A percentile compares a stretch with the other conserved stretches of the same genome.
These are phyloP conservation scores for Sabuloglossum arenarium DNA, from an alignment of 495 filamentous ascomycete species.

Conservation along the genomic window DNA sequence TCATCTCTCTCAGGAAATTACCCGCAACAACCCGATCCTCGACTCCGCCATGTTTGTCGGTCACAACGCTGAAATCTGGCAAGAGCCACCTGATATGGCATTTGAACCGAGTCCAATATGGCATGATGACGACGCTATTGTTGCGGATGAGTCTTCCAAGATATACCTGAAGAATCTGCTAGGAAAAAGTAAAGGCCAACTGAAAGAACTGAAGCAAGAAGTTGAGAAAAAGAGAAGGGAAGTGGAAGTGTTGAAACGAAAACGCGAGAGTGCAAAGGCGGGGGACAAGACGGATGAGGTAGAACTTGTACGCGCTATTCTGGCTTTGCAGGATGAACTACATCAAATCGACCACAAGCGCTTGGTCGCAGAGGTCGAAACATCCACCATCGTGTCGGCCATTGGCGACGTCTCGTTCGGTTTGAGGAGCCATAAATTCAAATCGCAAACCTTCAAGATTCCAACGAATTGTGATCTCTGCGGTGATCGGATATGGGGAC, in stretches of 20 bases:
- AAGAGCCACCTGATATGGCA: slow-evolving; percentile 59
- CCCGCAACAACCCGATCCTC: slow-evolving; percentile 66
- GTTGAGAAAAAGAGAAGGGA: slow-evolving; percentile 68
- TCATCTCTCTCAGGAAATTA: slow-evolving; percentile 58
- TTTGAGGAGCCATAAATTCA: slow-evolving; percentile 88
- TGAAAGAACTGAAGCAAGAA: slow-evolving; percentile 58
- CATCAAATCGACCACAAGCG: slow-evolving; percentile 75
- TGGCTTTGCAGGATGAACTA: slow-evolving; percentile 60
- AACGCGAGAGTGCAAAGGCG: slow-evolving; percentile 53
- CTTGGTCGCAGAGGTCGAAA: slow-evolving; percentile 78
- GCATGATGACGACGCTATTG: slow-evolving; percentile 79
- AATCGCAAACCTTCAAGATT: slow-evolving; percentile 92
- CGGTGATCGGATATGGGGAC: slow-evolving; percentile 87
- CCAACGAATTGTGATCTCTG: slow-evolving; percentile 96
- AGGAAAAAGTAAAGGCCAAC: slow-evolving; percentile 65
- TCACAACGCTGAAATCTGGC: slow-evolving; percentile 64
- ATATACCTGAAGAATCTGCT: slow-evolving; percentile 81
- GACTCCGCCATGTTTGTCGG: slow-evolving; percentile 95
- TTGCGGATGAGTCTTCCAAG: slow-evolving; percentile 65
- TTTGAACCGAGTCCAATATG: slow-evolving; percentile 96
- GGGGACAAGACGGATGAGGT: slow-evolving; percentile 77
- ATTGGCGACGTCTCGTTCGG: slow-evolving; percentile 85
- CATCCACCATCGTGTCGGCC: slow-evolving; percentile 59
- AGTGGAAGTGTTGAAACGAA: slow-evolving; percentile 48
- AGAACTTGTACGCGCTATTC: slow-evolving; percentile 51